Base-by-base conservation (phyloP, 441 rosid genomes). In the Breynia disticha region DNA sequence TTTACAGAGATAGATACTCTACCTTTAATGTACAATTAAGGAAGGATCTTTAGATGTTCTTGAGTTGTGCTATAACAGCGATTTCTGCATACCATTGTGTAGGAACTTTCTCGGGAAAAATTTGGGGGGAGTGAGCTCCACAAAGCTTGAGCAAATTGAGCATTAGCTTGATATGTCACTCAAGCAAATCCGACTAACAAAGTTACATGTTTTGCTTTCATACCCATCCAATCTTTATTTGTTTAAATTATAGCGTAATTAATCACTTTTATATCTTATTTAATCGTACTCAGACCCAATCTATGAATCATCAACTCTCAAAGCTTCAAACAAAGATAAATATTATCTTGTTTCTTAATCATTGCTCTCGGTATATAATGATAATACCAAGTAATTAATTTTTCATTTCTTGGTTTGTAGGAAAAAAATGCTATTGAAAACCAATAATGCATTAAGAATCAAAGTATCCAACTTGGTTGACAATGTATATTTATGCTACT, bases 101-200 rank as follows among this genome's bases (percentile, higher is more conserved):
- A 80, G 90, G 64, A 74, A 78, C 62, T 67, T 83, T 50, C 84
- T 76, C 51, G 90, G 90, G 35, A 86, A 83, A 60, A 79, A 78
- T 59, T 60, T 80, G 67, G 78, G 67, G 35, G 60, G 70, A 8
- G 57, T 83, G 42, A 52, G 61, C 69, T 22, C 75, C 0, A 75
- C 64, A 56, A 81, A 75, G 50, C 79, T 83, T 16, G 79, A 80
- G 50, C 73, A 80, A 58, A 76, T 83, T 37, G 90, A 83, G 74
- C 12, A 38, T 57, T 86, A 80, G 42, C 68, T 80, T 19, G 86
- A 80, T 52, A 52, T 72, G 21, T 72, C 86, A 17, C 68, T 83
- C 74, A 74, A 72, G 70, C 69, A 71, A 16, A 71, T 83, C 28
- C 75, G 86, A 58, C 61, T 71, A 14, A 80, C 73, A 13, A 83